Percentiles rank a stretch among this genome's conserved stretches.
phyloP scores from a whole-genome alignment of 208 protist genomes.

The Zelonia costaricensis region DNA sequence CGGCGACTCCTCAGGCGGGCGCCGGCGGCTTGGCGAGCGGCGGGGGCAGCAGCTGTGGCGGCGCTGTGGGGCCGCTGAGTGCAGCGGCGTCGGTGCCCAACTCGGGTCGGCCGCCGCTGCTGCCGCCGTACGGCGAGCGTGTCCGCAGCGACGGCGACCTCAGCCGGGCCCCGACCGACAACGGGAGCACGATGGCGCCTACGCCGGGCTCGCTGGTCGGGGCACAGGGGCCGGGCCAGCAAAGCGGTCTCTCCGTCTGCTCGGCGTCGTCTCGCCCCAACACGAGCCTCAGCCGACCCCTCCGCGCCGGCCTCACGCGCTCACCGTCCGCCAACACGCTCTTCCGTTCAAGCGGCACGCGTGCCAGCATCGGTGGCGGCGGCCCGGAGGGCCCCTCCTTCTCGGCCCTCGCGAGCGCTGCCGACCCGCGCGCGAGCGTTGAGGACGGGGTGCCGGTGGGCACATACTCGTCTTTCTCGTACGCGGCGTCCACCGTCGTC shows the following conservation, averaged over 20 bases:
- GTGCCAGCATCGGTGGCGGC: too few relatives aligned
- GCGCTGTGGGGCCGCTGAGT: not conserved
- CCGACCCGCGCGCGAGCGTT: not conserved
- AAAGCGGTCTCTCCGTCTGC: too few relatives aligned
- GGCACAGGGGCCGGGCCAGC: not conserved
- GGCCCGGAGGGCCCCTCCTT: not conserved
- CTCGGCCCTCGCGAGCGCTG: not conserved
- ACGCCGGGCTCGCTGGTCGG: too few relatives aligned
- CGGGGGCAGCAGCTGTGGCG: not conserved
- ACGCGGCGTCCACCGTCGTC: conserved; percentile 26
- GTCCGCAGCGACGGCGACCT: conserved; percentile 15
- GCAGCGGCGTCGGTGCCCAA: too few relatives aligned
- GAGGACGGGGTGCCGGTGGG: conserved; percentile 6
- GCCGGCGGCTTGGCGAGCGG: not conserved
- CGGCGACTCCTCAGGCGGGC: not conserved
- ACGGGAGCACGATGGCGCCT: not conserved
- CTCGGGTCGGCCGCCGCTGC: conserved; percentile 12
- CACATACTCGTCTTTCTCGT: conserved; percentile 17
- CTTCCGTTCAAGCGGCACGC: too few relatives aligned
- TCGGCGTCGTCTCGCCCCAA: too few relatives aligned
- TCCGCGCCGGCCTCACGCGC: too few relatives aligned
- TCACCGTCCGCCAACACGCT: too few relatives aligned
- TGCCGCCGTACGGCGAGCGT: conserved; percentile 16
- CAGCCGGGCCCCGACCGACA: not conserved
- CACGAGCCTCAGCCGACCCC: too few relatives aligned